phyloP scores from a whole-genome alignment of 1,139 yeast species.

The Magnusiomyces paraingens region DNA sequence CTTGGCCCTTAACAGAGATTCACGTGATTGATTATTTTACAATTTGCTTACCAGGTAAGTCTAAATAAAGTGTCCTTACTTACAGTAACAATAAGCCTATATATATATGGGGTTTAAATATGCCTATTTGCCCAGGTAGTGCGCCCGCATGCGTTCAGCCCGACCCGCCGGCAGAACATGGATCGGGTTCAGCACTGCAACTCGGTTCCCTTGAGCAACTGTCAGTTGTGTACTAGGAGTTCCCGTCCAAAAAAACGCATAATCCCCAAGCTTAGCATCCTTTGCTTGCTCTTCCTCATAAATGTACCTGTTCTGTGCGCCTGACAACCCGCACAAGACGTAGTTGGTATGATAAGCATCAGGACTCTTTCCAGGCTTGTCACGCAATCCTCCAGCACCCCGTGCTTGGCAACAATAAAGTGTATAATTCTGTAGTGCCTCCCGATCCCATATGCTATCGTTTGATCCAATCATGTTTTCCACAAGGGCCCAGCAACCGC shows the following conservation, averaged over 20 bases:
- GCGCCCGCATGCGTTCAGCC: conserved; percentile 29
- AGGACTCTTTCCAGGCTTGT: conserved; percentile 75
- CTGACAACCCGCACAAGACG: conserved; percentile 67
- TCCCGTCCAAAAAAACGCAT: conserved; percentile 29
- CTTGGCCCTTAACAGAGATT: no score
- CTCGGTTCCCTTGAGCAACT: conserved; percentile 22
- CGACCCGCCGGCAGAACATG: conserved; percentile 51
- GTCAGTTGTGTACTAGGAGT: conserved; percentile 16
- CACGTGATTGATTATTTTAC: no score
- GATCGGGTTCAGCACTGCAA: conserved; percentile 50
- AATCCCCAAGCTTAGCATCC: conserved; percentile 21
- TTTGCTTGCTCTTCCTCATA: conserved; percentile 27
- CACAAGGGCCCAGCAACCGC: conserved; percentile 62
- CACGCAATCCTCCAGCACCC: conserved; percentile 67
- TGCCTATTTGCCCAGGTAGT: conserved; percentile 13
- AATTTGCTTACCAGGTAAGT: no score
- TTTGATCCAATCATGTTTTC: conserved; percentile 42
- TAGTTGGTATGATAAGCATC: conserved; percentile 94
- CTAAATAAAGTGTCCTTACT: no score
- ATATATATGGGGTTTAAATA: neutral
- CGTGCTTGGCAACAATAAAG: conserved; percentile 65
- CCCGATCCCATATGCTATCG: conserved; percentile 42
- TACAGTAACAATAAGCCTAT: no score
- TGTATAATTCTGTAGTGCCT: conserved; percentile 57
- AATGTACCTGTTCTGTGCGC: conserved; percentile 50